A percentile compares a stretch with the other conserved stretches of the same genome.
Evolutionary conservation across 208 protist species (phyloP).

Genomic region (Leptomonas seymouri): DNA sequence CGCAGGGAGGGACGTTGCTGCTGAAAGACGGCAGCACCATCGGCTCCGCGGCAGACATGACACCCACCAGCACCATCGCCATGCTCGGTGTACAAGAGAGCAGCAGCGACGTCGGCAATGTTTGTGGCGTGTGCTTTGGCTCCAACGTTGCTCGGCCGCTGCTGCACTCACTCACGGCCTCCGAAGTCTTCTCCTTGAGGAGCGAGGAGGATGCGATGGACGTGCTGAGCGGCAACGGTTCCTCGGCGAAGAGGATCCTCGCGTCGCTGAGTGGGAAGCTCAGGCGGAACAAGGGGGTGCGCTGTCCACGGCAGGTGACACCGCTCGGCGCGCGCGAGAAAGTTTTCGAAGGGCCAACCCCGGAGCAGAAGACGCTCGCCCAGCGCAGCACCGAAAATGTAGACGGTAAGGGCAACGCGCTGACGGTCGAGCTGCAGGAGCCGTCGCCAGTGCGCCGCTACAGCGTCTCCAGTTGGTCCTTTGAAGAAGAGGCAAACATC

Average conservation of each 20-base stretch:
- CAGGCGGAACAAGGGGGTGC: neutral
- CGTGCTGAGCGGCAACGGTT: neutral
- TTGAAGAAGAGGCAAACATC: conserved; percentile 15
- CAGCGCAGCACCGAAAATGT: neutral
- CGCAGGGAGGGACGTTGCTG: conserved; percentile 9
- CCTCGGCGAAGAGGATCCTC: neutral
- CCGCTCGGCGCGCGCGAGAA: neutral
- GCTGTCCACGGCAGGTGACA: neutral
- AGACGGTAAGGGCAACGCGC: neutral
- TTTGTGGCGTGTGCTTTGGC: neutral
- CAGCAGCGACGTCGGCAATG: neutral
- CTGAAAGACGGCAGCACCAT: neutral
- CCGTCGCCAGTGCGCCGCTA: conserved; percentile 6
- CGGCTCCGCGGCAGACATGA: neutral
- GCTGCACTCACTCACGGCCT: neutral
- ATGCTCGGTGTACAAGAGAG: neutral
- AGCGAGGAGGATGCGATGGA: neutral
- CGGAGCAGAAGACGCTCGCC: neutral
- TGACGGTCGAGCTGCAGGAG: neutral
- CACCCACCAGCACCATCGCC: neutral
- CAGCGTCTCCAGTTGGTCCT: conserved; percentile 16
- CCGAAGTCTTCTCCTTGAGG: neutral
- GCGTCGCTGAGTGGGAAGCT: neutral
- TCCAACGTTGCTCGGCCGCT: neutral
- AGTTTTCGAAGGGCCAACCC: no score